Base-by-base conservation (phyloP, 2,329 filamentous ascomycete genomes). In the Bisporella sp. region DNA sequence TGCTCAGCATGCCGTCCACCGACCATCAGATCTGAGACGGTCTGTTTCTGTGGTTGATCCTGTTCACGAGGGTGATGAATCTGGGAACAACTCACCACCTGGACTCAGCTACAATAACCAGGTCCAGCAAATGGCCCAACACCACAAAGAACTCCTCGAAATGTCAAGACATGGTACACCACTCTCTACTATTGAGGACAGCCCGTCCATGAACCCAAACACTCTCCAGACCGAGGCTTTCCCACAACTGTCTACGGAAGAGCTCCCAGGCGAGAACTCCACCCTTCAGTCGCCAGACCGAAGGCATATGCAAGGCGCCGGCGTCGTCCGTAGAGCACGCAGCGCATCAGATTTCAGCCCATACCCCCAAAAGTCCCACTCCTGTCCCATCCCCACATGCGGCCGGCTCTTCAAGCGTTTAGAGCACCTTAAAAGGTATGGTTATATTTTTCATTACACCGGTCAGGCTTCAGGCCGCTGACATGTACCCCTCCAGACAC, bases 391-490 rank as follows among this genome's bases (percentile, higher is more conserved):
- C 64, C 93, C 93, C 31, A 95, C 92, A 49, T 99, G 93, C 68
- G 93, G 93, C 49, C 86, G 93, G 64, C 81, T 96, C 55, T 99
- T 99, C 81, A 99, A 99, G 84, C 85, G 93, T 71, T 82, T 99
- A 75, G 93, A 99, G 75, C 93, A 99, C 74, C 83, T 99, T 66
- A 99, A 99, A 81, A 85, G 92, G 89, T 95, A 89, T 82, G 87
- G 64, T 68, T 64, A 63, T 30, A 45, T 45, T 64, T 64, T 47
- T 54, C 47, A 47, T 54, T 54, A 51, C 41, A 51, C 56, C 60
- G 59, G 56, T 59, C 61, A 52, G 58, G 47, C 51, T 51, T 59
- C 60, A 73, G 73, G 68, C 71, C 73, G 73, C 76, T 74, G 65
- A 75, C 72, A 63, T 59, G 58, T 66, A 65, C 67, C 53, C 71